Percentiles rank a stretch among this genome's conserved stretches.
Conservation (phyloP, 164 flowering plant species). For the Dillenia suffruticosa region DNA sequence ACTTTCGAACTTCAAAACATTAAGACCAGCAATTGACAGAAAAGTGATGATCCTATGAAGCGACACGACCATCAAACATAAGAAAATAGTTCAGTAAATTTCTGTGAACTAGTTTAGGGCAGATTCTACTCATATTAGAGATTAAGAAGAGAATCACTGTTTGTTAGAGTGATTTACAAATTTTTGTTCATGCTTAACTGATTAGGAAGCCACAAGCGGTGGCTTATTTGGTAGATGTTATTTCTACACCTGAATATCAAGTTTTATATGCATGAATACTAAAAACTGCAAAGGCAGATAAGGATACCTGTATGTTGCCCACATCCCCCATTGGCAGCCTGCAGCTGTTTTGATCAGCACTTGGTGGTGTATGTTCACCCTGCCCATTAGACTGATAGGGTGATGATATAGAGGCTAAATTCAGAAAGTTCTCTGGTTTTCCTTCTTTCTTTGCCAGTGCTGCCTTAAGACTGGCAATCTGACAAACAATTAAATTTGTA, state of each 20-base stretch:
- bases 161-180: too few species aligned
- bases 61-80: too few species aligned
- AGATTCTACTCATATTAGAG: too few species aligned
- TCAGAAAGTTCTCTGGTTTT: slow-evolving; percentile 20
- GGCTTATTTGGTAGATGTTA: too few species aligned
- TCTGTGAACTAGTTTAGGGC: too few species aligned
- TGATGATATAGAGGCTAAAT: slow-evolving; percentile 22
- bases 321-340: slow-evolving; percentile 57
- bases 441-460: slow-evolving; percentile 52
- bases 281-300: background rate
- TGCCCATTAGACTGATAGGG: slow-evolving; percentile 26
- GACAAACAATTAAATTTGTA: background rate
- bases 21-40: too few species aligned
- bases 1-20: too few species aligned
- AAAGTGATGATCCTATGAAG: too few species aligned
- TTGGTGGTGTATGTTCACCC: slow-evolving; percentile 11
- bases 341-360: slow-evolving; percentile 15
- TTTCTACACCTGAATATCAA: too few species aligned
- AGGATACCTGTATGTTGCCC: slow-evolving; percentile 49
- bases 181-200: background rate
- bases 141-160: too few species aligned
- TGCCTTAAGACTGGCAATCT: slow-evolving; percentile 68
- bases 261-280: too few species aligned
- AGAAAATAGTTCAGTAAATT: too few species aligned
- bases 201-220: background rate